Evolutionary conservation across 345 rosid genomes (phyloP), one percentile per base, ranked within the genome.

Genomic region (Citrus trifoliata): DNA sequence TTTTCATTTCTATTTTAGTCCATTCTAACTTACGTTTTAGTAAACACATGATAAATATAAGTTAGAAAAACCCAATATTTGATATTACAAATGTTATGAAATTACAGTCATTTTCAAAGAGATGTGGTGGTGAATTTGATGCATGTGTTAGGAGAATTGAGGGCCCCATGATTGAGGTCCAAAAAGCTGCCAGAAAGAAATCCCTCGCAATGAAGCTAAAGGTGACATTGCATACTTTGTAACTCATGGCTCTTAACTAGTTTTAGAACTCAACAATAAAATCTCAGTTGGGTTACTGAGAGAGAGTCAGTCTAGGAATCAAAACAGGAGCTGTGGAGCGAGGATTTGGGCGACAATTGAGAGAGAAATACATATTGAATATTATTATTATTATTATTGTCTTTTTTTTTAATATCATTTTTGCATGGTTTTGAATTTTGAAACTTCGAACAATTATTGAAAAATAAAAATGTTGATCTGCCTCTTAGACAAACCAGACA

Each of bases 281-380:
- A 61, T 13, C 19, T 53, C 24, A 67, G 67, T 74, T 63, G 55
- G 58, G 73, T 59, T 38, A 59, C 66, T 56, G 65, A 67, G 74
- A 40, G 64, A 72, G 76, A 82, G 85, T 55, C 63, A 78, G 83
- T 86, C 75, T 76, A 75, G 87, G 80, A 82, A 75, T 64, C 30
- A 78, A 83, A 83, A 66, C 73, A 71, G 86, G 84, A 75, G 83
- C 76, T 62, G 87, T 82, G 79, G 87, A 87, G 86, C 89, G 87
- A 87, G 86, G 86, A 82, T 83, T 70, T 80, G 82, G 88, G 80
- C 90, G 76, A 80, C 30, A 81, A 81, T 76, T 55, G 58, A 67
- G 87, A 74, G 37, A 64, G 58, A 59, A 59, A 19, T 35, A 79
- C 62, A 67, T 65, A 77, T 75, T 78, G 5, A 56, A 30, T 38